A percentile compares a stretch with the other conserved stretches of the same genome.
Conservation (phyloP, 2,329 filamentous ascomycete species). For the Teratosphaeria zuluensis region DNA sequence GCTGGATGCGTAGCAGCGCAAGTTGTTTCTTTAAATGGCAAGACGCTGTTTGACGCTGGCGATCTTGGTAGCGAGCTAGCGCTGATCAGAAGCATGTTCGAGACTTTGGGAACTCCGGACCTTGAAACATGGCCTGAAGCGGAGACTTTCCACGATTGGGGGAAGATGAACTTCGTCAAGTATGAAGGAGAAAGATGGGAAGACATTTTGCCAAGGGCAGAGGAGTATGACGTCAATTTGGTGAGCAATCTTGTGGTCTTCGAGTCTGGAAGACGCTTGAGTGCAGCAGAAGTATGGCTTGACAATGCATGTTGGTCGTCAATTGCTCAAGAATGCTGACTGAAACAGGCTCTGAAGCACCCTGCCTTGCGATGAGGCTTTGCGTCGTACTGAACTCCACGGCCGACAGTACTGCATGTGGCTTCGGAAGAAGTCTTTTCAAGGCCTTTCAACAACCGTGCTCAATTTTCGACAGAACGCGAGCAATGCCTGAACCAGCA, state of each 20-base stretch:
- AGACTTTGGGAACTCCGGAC: slow-evolving; percentile 79
- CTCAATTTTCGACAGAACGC: background rate
- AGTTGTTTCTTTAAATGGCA: slow-evolving; percentile 45
- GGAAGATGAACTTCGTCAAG: slow-evolving; percentile 68
- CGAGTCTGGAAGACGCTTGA: slow-evolving; percentile 57
- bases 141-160: slow-evolving; percentile 67
- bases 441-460: too few species aligned
- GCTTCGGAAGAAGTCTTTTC: too few species aligned
- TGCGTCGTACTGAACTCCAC: background rate
- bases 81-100: slow-evolving; percentile 85
- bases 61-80: slow-evolving; percentile 88
- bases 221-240: slow-evolving; percentile 52
- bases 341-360: background rate
- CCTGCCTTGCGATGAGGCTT: background rate
- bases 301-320: background rate
- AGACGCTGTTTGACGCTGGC: slow-evolving; percentile 72
- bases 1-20: slow-evolving; percentile 78
- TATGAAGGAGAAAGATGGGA: slow-evolving; percentile 63
- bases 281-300: slow-evolving; percentile 49
- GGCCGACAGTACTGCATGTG: background rate
- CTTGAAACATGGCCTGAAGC: slow-evolving; percentile 74
- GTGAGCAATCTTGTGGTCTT: slow-evolving; percentile 61
- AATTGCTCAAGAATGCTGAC: background rate
- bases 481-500: background rate
- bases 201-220: slow-evolving; percentile 54